Base-by-base conservation (phyloP, 2,329 filamentous ascomycete genomes). In the Diaporthe destruens region DNA sequence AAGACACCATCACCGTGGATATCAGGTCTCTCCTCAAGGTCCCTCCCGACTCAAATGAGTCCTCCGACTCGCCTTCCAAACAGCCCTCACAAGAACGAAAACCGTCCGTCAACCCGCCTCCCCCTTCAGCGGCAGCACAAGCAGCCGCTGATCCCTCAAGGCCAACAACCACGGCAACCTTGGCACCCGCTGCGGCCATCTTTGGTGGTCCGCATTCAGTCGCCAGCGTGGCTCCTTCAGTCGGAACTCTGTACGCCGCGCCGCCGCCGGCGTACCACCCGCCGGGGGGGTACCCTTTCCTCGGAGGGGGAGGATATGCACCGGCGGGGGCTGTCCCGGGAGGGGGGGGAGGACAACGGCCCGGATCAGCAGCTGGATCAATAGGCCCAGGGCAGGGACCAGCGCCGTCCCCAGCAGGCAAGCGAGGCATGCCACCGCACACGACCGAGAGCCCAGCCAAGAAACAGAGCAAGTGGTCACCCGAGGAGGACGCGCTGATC, bases 401-500 rank as follows among this genome's bases (percentile, higher is more conserved):
- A 36, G 32, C 42, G 34, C 49, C 69, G 72, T 67, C 75, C 77
- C 55, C 67, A 29, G 74, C 80, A 67, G 80, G 79, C 75, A 89
- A 86, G 81, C 86, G 85, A 80, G 85, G 80, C 77, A 86, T 88
- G 85, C 83, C 85, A 74, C 81, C 88, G 42, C 88, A 91, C 79
- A 84, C 85, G 20, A 80, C 85, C 42, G 88, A 91, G 77, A 93
- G 92, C 49, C 94, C 94, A 25, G 93, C 94, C 44, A 97, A 96
- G 85, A 97, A 96, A 84, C 95, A 98, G 82, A 97, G 94, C 80
- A 98, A 98, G 83, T 98, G 96, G 96, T 97, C 94, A 6, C 87
- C 93, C 0, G 94, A 98, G 75, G 96, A 98, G 82, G 95, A 98
- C 82, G 90, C 93, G n/a, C 85, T 96, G 63, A 98, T 98, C 77